phyloP scores from a whole-genome alignment of 129 eudicot species.

The Tanacetum coccineum region DNA sequence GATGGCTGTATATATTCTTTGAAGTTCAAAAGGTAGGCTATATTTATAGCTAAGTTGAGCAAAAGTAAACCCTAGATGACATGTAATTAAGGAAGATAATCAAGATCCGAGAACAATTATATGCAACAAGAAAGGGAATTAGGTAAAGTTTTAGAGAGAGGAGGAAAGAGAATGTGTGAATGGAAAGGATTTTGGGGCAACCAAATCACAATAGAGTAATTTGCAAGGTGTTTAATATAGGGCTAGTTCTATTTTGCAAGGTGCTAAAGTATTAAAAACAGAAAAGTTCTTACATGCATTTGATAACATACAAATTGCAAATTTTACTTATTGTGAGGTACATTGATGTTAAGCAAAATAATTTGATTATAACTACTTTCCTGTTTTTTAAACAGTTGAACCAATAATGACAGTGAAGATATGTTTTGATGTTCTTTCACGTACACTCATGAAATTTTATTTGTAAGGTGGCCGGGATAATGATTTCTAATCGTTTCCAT shows the following conservation, averaged over 20 bases:
- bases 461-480: no score
- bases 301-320: slow-evolving; percentile 4
- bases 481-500: no score
- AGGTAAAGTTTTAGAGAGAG: slow-evolving; percentile 24
- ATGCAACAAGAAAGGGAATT: slow-evolving; percentile 22
- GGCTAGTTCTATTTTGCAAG: no score
- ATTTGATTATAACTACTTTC: no score
- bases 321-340: neutral
- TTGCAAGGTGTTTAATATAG: neutral
- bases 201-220: slow-evolving; percentile 19
- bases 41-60: slow-evolving; percentile 12
- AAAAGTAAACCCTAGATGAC: slow-evolving; percentile 38
- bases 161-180: slow-evolving; percentile 8
- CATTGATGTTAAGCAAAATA: neutral
- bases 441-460: no score
- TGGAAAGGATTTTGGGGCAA: slow-evolving; percentile 16
- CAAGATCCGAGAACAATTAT: slow-evolving; percentile 30
- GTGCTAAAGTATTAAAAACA: neutral
- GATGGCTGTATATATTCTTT: slow-evolving; percentile 12
- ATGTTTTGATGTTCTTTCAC: no score
- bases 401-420: no score
- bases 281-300: slow-evolving; percentile 1
- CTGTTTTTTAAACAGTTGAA: no score
- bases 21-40: slow-evolving; percentile 10
- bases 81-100: slow-evolving; percentile 19